phyloP scores from a whole-genome alignment of 805 yeast species.

The Cyberlindnera nakhonratchasimensis region DNA sequence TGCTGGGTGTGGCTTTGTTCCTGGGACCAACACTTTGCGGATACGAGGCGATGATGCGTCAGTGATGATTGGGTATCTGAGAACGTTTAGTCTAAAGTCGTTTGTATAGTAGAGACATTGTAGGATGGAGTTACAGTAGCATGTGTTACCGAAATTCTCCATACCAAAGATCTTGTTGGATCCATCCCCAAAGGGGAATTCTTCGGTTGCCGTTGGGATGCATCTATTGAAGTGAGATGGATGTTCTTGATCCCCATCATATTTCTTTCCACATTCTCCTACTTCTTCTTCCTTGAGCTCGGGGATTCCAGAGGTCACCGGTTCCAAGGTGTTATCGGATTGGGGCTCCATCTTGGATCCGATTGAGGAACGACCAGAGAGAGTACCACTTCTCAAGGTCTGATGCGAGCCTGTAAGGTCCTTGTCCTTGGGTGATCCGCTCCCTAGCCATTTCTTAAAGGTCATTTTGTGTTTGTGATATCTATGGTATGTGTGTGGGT shows the following conservation, averaged over 20 bases:
- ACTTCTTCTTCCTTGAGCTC: background rate
- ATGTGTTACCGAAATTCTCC: constrained; percentile 87
- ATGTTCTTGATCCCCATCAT: background rate
- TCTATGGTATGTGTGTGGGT: background rate
- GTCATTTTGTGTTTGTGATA: constrained; percentile 13
- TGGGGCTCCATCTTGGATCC: constrained; percentile 3
- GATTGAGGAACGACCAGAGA: constrained; percentile 5
- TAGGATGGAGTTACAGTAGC: constrained; percentile 89
- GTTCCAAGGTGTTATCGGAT: constrained; percentile 1
- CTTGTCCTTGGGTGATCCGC: constrained; percentile 9
- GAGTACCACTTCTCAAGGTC: constrained; percentile 1
- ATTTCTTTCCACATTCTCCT: background rate
- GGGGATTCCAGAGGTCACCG: constrained; percentile 1
- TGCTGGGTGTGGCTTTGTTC: constrained; percentile 40
- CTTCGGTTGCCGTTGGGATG: constrained; percentile 3
- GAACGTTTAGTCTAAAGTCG: constrained; percentile 57
- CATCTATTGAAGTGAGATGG: background rate
- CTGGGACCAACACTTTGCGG: constrained; percentile 40
- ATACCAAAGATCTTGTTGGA: constrained; percentile 69
- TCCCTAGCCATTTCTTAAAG: constrained; percentile 21
- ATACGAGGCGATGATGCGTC: constrained; percentile 28
- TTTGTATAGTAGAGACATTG: constrained; percentile 81
- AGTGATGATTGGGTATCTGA: constrained; percentile 43
- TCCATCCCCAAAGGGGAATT: constrained; percentile 62
- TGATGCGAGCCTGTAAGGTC: constrained; percentile 1